Evolutionary conservation across 148 eudicot species (phyloP), one percentile per base, ranked within the genome.

Genomic region (Rhododendron simsii): DNA sequence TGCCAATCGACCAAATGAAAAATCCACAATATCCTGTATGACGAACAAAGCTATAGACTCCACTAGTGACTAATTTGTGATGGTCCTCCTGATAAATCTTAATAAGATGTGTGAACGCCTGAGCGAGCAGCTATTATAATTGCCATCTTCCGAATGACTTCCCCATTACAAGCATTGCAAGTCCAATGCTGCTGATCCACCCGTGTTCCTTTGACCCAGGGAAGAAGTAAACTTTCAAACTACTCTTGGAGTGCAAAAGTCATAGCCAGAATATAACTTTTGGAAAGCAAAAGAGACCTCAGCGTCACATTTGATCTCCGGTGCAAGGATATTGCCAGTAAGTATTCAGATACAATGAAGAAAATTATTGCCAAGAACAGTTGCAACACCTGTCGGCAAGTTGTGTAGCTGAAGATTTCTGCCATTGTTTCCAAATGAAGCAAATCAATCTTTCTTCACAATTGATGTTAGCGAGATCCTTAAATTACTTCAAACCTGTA

Each of bases 101-200:
- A 37, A 37, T 37, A 37, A 37, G 39, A 37, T 37, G 39, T 0
- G 39, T 37, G 39, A 37, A 37, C 4, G 39, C 39, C 39, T 37
- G 30, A 30, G 30, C 30, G 39, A 37, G 5, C 39, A 37, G 39
- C 39, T 30, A 93, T 96, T 78, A 95, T 4, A 82, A 96, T 91
- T 3, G 98, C 98, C 88, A 86, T 83, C 84, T 94, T 96, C 26
- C 98, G 87, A 59, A 93, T 88, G 45, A 92, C 80, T 92, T 95
- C 99, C 45, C 98, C 37, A 88, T 80, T 78, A 96, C 85, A 65
- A 93, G 91, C 88, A 93, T 87, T 41, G 84, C 87, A 88, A 95
- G 94, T 44, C 96, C 98, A 41, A 88, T 83, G 91, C 93, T 90
- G 93, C 97, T 94, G 83, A 93, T 82, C 93, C 92, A 90, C 95